Percentiles rank a stretch among this genome's conserved stretches.
Conservation (phyloP, 495 filamentous ascomycete species). For the Trichoderma orchidacearum region DNA sequence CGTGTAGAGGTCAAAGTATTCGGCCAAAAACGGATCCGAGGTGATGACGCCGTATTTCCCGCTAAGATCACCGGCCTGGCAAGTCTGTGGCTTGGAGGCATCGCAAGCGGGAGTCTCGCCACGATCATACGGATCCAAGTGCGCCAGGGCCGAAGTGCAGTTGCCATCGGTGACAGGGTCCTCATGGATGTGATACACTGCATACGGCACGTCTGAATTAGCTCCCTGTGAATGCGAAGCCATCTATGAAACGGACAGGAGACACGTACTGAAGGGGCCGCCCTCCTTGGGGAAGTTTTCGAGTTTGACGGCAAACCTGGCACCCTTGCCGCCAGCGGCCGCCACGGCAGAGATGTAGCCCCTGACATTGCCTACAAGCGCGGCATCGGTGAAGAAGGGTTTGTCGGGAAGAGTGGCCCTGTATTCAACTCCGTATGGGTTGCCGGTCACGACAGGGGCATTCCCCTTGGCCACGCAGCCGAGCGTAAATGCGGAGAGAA, state of each 20-base stretch:
- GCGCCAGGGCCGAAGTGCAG: conserved; percentile 57
- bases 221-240: neutral
- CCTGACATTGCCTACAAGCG: conserved; percentile 39
- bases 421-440: conserved; percentile 46
- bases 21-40: conserved; percentile 22
- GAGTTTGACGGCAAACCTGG: conserved; percentile 46
- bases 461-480: conserved; percentile 11
- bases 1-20: conserved; percentile 55
- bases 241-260: neutral
- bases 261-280: conserved; percentile 57
- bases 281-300: conserved; percentile 49
- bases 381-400: conserved; percentile 28
- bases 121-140: conserved; percentile 41
- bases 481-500: conserved; percentile 12
- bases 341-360: conserved; percentile 48
- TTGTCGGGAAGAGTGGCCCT: conserved; percentile 43
- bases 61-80: conserved; percentile 71
- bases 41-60: conserved; percentile 68
- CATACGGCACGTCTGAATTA: conserved; percentile 1
- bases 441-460: conserved; percentile 45
- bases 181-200: conserved; percentile 78
- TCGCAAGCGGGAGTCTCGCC: conserved; percentile 56
- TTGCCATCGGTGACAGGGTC: conserved; percentile 60
- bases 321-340: conserved; percentile 43
- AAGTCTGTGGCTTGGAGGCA: conserved; percentile 44